These are phyloP conservation scores for Hanseniaspora vineae DNA, from an alignment of 805 yeast species.

Conservation along the genomic window DNA sequence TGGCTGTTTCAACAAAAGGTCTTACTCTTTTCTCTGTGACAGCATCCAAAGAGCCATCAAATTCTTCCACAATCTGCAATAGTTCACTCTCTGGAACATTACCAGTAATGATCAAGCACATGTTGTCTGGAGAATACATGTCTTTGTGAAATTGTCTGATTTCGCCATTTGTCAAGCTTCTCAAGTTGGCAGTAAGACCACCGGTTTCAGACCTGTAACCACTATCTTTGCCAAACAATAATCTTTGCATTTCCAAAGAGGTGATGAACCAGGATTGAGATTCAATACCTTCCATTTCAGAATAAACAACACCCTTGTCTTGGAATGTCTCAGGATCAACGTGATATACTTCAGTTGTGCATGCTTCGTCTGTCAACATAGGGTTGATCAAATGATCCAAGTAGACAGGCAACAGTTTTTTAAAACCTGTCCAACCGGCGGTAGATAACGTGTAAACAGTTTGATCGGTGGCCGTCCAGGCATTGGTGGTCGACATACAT, in stretches of 20 bases:
- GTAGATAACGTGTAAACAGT: conserved; percentile 84
- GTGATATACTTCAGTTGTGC: conserved; percentile 89
- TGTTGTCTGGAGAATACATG: conserved; percentile 70
- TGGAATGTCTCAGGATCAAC: conserved; percentile 71
- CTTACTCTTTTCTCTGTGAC: conserved; percentile 29
- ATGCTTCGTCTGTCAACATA: conserved; percentile 78
- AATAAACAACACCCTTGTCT: conserved; percentile 93
- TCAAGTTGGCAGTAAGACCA: conserved; percentile 66
- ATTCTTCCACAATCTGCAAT: conserved; percentile 40
- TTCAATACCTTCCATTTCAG: conserved; percentile 94
- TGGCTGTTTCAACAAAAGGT: conserved; percentile 63
- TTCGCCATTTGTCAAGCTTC: conserved; percentile 57
- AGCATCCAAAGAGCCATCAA: conserved; percentile 45
- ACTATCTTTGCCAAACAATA: conserved; percentile 41
- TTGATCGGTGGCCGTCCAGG: conserved; percentile 94
- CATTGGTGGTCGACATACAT: conserved; percentile 79
- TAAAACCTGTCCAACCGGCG: conserved; percentile 96
- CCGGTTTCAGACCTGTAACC: conserved; percentile 95
- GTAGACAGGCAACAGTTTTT: conserved; percentile 70
- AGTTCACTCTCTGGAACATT: conserved; percentile 67
- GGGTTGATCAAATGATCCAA: conserved; percentile 80
- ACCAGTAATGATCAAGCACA: conserved; percentile 78
- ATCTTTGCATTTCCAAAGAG: conserved; percentile 45
- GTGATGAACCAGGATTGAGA: conserved; percentile 59
- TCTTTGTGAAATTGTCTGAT: conserved; percentile 63